These are phyloP conservation scores for Hymenoscyphus occultus DNA, from an alignment of 2,329 filamentous ascomycete genomes.

Conservation along the genomic window DNA sequence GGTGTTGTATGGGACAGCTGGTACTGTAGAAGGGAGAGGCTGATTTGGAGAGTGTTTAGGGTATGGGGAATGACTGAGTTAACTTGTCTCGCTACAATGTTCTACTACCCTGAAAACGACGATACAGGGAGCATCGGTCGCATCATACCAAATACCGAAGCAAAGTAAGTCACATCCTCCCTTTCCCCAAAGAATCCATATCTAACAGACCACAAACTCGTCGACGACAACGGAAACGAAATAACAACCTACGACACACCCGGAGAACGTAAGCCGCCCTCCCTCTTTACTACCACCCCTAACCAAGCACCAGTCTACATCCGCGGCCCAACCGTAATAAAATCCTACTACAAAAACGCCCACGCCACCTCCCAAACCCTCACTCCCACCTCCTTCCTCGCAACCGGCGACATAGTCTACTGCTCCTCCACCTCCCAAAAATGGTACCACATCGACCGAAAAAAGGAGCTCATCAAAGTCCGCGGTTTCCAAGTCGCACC, in stretches of 20 bases:
- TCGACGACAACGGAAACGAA: constrained; percentile 30
- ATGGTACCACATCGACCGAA: constrained; percentile 68
- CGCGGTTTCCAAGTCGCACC: constrained; percentile 45
- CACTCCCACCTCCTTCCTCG: constrained; percentile 69
- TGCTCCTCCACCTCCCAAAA: constrained; percentile 62
- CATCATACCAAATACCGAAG: constrained; percentile 40
- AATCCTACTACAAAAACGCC: constrained; percentile 65
- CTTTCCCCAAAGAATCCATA: background rate
- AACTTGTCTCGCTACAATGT: constrained; percentile 25
- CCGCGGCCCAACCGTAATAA: constrained; percentile 68
- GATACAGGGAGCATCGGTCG: constrained; percentile 47
- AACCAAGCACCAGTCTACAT: constrained; percentile 55
- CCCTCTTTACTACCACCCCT: background rate
- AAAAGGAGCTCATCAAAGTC: constrained; percentile 58
- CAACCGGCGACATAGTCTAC: constrained; percentile 67
- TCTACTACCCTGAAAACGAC: constrained; percentile 49
- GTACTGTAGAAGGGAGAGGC: background rate
- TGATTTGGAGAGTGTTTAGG: background rate
- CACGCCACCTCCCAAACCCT: constrained; percentile 26
- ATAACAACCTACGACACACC: constrained; percentile 33
- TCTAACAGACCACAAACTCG: constrained; percentile 18
- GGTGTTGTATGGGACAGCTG: too few relatives aligned
- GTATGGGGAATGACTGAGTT: constrained; percentile 55
- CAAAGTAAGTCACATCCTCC: constrained; percentile 25
- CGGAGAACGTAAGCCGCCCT: constrained; percentile 32